Percentiles rank a stretch among this genome's conserved stretches.
phyloP scores from a whole-genome alignment of 202 grass and related monocot species.

The Digitaria exilis region DNA sequence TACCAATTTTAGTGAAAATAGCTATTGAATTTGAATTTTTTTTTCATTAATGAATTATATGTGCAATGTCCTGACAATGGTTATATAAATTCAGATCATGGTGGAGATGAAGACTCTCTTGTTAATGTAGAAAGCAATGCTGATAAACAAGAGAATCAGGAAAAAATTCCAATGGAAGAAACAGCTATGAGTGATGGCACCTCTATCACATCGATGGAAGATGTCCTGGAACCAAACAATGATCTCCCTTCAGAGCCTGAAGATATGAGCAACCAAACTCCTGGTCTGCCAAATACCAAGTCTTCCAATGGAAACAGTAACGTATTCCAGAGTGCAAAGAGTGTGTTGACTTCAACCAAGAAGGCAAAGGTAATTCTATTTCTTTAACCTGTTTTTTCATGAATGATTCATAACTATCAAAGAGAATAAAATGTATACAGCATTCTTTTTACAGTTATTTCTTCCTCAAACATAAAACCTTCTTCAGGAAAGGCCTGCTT shows the following conservation, averaged over 20 bases:
- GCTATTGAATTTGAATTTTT: background rate
- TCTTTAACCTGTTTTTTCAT: background rate
- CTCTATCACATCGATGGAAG: constrained; percentile 46
- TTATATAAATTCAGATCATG: constrained; percentile 38
- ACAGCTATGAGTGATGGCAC: constrained; percentile 39
- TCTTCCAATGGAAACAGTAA: constrained; percentile 24
- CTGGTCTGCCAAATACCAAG: constrained; percentile 29
- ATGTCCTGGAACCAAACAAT: constrained; percentile 25
- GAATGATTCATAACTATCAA: background rate
- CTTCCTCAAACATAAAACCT: background rate
- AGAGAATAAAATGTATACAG: background rate
- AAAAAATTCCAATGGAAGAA: constrained; percentile 28
- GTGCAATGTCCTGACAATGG: constrained; percentile 12
- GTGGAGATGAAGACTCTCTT: constrained; percentile 7
- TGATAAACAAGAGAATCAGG: constrained; percentile 34
- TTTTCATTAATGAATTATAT: background rate
- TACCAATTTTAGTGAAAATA: background rate
- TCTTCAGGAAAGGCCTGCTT: background rate
- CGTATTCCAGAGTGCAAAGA: constrained; percentile 40
- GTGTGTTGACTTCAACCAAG: constrained; percentile 18
- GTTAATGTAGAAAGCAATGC: background rate
- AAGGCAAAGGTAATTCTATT: constrained; percentile 35
- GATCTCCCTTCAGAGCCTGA: constrained; percentile 37
- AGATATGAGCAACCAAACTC: constrained; percentile 28
- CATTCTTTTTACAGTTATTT: background rate